Conservation (phyloP, 2,329 filamentous ascomycete genomes). For the Cercospora citrullina region DNA sequence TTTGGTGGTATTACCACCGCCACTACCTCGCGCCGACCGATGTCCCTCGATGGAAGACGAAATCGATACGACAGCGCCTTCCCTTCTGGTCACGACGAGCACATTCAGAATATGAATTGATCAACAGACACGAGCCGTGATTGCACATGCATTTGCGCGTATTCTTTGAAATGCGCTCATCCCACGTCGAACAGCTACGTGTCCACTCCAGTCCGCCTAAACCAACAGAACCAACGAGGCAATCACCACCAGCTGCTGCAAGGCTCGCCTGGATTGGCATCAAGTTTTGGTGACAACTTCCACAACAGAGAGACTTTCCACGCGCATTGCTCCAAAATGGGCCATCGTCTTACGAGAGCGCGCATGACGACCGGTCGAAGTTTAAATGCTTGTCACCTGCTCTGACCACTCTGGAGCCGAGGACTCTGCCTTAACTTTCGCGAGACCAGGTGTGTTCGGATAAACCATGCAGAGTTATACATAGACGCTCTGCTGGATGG, state of each 20-base stretch:
- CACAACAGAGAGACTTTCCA: not conserved
- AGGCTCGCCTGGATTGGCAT: not conserved
- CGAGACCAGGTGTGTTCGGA: not conserved
- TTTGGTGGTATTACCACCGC: slow-evolving; percentile 56
- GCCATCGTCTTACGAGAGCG: not conserved
- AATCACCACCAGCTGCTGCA: not conserved
- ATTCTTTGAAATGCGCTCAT: not conserved
- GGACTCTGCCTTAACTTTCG: not conserved
- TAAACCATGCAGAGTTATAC: not conserved
- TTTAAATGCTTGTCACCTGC: not conserved
- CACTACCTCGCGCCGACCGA: slow-evolving; percentile 33
- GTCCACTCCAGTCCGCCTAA: not conserved
- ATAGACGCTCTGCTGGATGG: not conserved
- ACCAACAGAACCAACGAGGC: not conserved
- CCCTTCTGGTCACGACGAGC: slow-evolving; percentile 36
- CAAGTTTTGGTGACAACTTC: not conserved
- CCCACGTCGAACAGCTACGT: not conserved
- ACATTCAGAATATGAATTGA: slow-evolving; percentile 36
- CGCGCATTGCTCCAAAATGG: not conserved
- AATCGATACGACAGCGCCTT: slow-evolving; percentile 27
- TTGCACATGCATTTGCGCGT: not conserved
- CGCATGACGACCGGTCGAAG: not conserved
- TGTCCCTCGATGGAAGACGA: slow-evolving; percentile 31
- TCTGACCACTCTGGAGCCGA: not conserved
- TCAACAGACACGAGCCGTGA: slow-evolving; percentile 34